Evolutionary conservation across 2,329 filamentous ascomycete species (phyloP), one percentile per base, ranked within the genome.

Genomic region (Fusarium stilboides): DNA sequence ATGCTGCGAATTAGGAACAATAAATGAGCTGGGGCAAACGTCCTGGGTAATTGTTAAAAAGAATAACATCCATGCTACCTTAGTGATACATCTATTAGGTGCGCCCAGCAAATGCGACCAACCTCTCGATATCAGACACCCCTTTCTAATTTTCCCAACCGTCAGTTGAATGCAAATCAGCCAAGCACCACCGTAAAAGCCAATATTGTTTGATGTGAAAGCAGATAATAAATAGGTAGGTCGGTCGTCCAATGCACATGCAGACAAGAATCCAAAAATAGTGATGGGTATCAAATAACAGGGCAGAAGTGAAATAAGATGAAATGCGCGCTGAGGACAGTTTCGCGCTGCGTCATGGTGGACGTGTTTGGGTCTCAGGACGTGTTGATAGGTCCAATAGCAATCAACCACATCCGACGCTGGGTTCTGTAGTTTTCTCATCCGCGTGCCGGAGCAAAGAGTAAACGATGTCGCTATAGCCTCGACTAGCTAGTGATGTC

Each of bases 241-340:
- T 59, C 24, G 47, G 33, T 24, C 36, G 34, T 43, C 46, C 40
- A 51, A 58, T 56, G 51, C 55, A 62, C 42, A 67, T 56, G 55
- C 55, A 59, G 49, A 42, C 34, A 53, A 51, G 40, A 72, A 62
- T 62, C 49, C 45, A 66, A 53, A 58, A 67, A 58, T 45, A 52
- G 47, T 62, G 44, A 49, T 56, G 74, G 74, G 74, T 76, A 76
- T 76, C 74, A 74, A 74, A 72, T 61, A 73, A 73, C 64, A 72
- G 37, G 50, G 34, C 62, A 72, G 72, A 75, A 75, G 70, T 49
- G 62, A 72, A 74, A 46, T 15, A 68, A 51, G 50, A 45, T 22
- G 45, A 49, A 59, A 56, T 40, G 44, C 36, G 24, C 46, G 39
- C 55, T 40, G 39, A 47, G 40, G 17, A 17, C 45, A 62, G 19